Evolutionary conservation across 2,329 filamentous ascomycete species (phyloP), one percentile per base, ranked within the genome.

Genomic region (Monilinia aucupariae): DNA sequence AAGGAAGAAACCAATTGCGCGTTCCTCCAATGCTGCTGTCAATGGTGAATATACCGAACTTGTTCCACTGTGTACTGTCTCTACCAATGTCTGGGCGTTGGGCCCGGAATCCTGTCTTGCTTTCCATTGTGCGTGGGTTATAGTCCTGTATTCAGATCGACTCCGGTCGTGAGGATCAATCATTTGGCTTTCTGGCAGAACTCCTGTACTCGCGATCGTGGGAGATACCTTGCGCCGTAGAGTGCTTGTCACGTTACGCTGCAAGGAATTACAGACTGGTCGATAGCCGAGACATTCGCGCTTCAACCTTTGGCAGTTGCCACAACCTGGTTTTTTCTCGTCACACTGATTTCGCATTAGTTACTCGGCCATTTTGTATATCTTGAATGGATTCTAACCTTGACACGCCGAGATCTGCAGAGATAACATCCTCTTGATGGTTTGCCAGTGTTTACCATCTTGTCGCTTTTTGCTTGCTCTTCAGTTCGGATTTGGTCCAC

Each of bases 301-400:
- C 52, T 58, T 62, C 25, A 62, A n/a, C 17, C 52, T 62, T 25
- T 50, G 25, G 25, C 60, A 62, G 20, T 62, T 62, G 37, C 60
- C 60, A 68, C 69, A 69, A 67, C 71, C 67, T 59, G 65, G 69
- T 61, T 65, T 68, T 66, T 70, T 55, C 53, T 64, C 59, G 49
- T 62, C 51, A 50, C 60, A 58, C 60, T 62, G 9, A 15, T 30
- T 30, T n/a, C 20, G 3, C 34, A 22, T 62, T 41, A 62, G 43
- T 39, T 43, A 15, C 7, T 13, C 32, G 50, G 17, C 20, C 27
- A 30, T 17, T 2, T 32, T 34, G 15, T 2, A 45, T 32, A 43
- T n/a, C n/a, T 43, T 6, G 17, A 32, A 30, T 45, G 10, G 13
- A 20, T 13, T 3, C 60, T 58, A 22, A 62, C 64, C 64, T 67